These are phyloP conservation scores for Aspergillus sp. DNA, from an alignment of 2,329 filamentous ascomycete species.

Conservation along the genomic window DNA sequence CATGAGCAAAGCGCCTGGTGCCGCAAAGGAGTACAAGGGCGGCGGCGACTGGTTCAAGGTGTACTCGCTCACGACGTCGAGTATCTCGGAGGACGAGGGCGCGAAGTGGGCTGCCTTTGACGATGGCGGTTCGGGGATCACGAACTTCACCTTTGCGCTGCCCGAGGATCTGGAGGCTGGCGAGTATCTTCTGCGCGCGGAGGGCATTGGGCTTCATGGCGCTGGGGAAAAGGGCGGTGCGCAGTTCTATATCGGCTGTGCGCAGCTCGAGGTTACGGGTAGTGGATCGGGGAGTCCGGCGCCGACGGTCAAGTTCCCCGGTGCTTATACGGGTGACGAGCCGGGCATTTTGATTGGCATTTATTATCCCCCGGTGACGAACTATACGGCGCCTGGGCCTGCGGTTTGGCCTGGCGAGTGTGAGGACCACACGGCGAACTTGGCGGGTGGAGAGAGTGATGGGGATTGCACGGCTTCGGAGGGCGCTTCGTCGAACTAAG, in stretches of 20 bases:
- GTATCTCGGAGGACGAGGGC: no score
- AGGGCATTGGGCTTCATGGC: constrained; percentile 4
- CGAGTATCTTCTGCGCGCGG: constrained; percentile 6
- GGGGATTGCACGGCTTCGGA: no score
- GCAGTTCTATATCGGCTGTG: constrained; percentile 8
- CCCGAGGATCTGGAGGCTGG: constrained; percentile 1
- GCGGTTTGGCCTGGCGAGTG: constrained; percentile 1
- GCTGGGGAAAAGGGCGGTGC: constrained; percentile 2
- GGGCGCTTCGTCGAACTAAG: no score
- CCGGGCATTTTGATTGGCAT: background rate
- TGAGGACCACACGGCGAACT: no score
- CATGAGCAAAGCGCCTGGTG: constrained; percentile 5
- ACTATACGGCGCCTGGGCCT: constrained; percentile 9
- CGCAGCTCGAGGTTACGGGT: constrained; percentile 5
- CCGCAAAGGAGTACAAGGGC: no score
- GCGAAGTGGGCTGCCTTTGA: no score
- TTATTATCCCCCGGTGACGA: background rate
- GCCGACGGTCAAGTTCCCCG: background rate
- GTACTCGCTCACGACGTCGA: no score
- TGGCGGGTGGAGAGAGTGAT: no score
- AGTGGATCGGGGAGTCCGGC: constrained; percentile 1
- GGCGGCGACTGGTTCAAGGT: no score
- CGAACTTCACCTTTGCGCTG: constrained; percentile 1
- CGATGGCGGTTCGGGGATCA: no score
- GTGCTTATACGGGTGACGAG: no score